A percentile compares a stretch with the other conserved stretches of the same genome.
Conservation (phyloP, 345 rosid species). For the Ricinus communis region DNA sequence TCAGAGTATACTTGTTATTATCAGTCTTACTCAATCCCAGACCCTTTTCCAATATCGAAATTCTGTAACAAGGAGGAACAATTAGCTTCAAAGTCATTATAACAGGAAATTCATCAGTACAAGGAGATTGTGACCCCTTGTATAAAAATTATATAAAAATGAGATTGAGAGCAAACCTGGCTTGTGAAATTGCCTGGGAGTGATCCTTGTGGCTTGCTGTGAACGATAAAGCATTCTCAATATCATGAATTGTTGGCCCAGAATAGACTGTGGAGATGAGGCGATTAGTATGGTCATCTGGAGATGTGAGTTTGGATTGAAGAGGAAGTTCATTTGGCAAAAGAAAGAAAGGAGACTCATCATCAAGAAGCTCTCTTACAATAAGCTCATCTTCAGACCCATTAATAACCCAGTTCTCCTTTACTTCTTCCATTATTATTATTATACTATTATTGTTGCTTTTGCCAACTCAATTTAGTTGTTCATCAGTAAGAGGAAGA, state of each 20-base stretch:
- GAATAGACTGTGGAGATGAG: conserved; percentile 47
- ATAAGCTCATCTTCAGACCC: conserved; percentile 35
- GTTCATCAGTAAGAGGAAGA: conserved; percentile 15
- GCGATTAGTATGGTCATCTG: conserved; percentile 30
- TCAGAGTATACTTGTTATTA: conserved; percentile 61
- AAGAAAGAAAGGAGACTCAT: conserved; percentile 49
- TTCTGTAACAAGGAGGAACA: conserved; percentile 11
- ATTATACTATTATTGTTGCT: background rate
- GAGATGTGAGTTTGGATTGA: conserved; percentile 15
- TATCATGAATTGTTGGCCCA: conserved; percentile 57
- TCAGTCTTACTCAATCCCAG: conserved; percentile 49
- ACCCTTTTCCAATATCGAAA: conserved; percentile 37
- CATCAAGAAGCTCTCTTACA: conserved; percentile 49
- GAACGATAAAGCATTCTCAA: conserved; percentile 44
- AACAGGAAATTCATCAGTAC: background rate
- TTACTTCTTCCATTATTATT: conserved; percentile 33
- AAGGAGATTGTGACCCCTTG: no score
- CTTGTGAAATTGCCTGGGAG: conserved; percentile 15
- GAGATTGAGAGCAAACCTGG: conserved; percentile 43
- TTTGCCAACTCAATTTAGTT: background rate
- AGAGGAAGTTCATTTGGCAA: conserved; percentile 23
- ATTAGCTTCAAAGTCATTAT: background rate
- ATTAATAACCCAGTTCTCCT: conserved; percentile 16
- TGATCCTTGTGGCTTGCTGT: conserved; percentile 26
- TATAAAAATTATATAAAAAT: no score